Evolutionary conservation across 768 basidiomycete genomes (phyloP).

Genomic region (Lentinula aciculospora): DNA sequence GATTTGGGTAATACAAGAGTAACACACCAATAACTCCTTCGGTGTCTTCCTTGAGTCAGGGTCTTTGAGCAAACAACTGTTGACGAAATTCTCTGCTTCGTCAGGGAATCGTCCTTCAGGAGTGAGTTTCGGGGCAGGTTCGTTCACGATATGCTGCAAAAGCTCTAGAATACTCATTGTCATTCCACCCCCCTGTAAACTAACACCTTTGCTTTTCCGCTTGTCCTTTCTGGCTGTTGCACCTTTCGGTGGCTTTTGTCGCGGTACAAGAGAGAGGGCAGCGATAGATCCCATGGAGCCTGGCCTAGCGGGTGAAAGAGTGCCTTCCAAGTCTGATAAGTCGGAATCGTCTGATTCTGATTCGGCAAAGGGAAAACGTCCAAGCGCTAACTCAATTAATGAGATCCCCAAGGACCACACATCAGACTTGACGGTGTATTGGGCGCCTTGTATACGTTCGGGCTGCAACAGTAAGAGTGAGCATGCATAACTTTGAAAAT

Average conservation of each 20-base stretch:
- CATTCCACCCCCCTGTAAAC: constrained; percentile 90
- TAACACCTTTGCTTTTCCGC: constrained; percentile 88
- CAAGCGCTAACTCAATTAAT: constrained; percentile 93
- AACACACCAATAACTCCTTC: constrained; percentile 76
- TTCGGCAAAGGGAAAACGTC: constrained; percentile 95
- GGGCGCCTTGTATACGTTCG: constrained; percentile 97
- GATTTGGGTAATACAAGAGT: background rate
- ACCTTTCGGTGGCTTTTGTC: constrained; percentile 27
- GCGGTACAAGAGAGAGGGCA: constrained; percentile 21
- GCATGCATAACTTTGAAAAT: constrained; percentile 10
- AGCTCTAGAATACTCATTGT: constrained; percentile 98
- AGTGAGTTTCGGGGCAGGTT: constrained; percentile 86
- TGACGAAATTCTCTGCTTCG: constrained; percentile 80
- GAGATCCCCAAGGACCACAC: constrained; percentile 99
- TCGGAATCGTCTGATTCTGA: constrained; percentile 73
- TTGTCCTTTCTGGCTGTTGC: constrained; percentile 66
- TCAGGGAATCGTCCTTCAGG: constrained; percentile 45
- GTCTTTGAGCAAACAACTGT: constrained; percentile 88
- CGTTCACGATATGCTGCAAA: constrained; percentile 97
- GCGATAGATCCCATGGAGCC: constrained; percentile 43
- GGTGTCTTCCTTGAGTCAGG: constrained; percentile 79
- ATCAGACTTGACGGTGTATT: constrained; percentile 98
- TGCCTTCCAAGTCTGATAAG: constrained; percentile 76
- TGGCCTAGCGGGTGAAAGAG: constrained; percentile 68
- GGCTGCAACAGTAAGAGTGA: constrained; percentile 50